A percentile compares a stretch with the other conserved stretches of the same genome.
Evolutionary conservation across 2,329 filamentous ascomycete species (phyloP).

Genomic region (Cercospora zeina): DNA sequence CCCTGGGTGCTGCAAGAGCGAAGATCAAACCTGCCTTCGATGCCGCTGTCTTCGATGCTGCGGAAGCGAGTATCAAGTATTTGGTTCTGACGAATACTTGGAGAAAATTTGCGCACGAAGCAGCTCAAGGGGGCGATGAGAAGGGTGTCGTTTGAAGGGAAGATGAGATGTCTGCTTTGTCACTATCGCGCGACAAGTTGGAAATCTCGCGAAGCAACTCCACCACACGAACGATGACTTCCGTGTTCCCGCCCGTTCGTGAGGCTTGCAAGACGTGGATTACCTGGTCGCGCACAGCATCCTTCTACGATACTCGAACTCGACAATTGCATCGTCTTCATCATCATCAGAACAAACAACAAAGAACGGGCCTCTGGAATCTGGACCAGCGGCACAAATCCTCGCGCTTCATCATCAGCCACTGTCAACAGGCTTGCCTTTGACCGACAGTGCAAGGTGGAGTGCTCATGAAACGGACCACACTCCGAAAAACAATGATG

Average conservation of each 20-base stretch:
- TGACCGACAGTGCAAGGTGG: too few species aligned
- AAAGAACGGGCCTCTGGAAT: too few species aligned
- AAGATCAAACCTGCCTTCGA: conserved; percentile 46
- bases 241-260: not conserved
- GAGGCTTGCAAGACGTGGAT: not conserved
- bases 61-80: conserved; percentile 63
- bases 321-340: not conserved
- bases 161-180: not conserved
- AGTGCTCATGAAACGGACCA: not conserved
- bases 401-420: too few species aligned
- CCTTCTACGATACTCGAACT: too few species aligned
- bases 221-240: not conserved
- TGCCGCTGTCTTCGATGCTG: conserved; percentile 58
- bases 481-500: not conserved
- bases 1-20: conserved; percentile 21
- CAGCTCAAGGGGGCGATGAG: conserved; percentile 15
- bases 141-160: conserved; percentile 5
- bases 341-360: not conserved
- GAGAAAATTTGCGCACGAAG: conserved; percentile 44
- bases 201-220: not conserved
- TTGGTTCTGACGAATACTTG: conserved; percentile 69
- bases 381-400: not conserved
- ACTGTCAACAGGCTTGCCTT: too few species aligned
- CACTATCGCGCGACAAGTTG: not conserved
- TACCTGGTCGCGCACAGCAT: not conserved